These are phyloP conservation scores for Xylaria digitata DNA, from an alignment of 2,329 filamentous ascomycete genomes.

Conservation along the genomic window DNA sequence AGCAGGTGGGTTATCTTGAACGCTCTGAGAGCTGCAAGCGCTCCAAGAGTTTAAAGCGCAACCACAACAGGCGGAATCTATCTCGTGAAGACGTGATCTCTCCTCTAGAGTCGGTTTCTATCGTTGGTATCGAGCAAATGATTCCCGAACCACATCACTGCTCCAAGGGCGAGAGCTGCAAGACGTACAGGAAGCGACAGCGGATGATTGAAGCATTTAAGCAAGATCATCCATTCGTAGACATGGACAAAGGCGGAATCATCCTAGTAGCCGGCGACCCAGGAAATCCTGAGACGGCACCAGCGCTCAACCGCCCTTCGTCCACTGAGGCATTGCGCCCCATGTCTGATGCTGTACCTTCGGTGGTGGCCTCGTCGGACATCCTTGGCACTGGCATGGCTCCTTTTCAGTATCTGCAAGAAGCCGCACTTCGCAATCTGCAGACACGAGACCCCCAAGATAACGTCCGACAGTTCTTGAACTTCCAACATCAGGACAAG, in stretches of 20 bases:
- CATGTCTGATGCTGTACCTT: conserved; percentile 80
- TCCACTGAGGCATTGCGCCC: conserved; percentile 70
- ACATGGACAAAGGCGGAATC: conserved; percentile 70
- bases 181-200: conserved; percentile 84
- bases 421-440: conserved; percentile 76
- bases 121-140: conserved; percentile 90
- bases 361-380: conserved; percentile 91
- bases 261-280: conserved; percentile 83
- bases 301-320: conserved; percentile 64
- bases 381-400: conserved; percentile 78
- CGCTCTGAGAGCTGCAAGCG: conserved; percentile 50
- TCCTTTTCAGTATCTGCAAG: conserved; percentile 76
- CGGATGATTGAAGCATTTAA: conserved; percentile 79
- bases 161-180: conserved; percentile 86
- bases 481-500: conserved; percentile 74
- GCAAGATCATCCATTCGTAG: conserved; percentile 76
- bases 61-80: conserved; percentile 51
- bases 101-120: conserved; percentile 86
- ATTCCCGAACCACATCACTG: conserved; percentile 87
- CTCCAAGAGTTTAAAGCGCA: conserved; percentile 52
- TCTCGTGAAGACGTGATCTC: conserved; percentile 74
- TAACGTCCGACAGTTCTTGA: conserved; percentile 90
- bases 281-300: conserved; percentile 76
- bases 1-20: conserved; percentile 38
- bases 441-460: conserved; percentile 85